Base-by-base conservation (phyloP, 495 filamentous ascomycete species). In the Talaromyces thailandensis region DNA sequence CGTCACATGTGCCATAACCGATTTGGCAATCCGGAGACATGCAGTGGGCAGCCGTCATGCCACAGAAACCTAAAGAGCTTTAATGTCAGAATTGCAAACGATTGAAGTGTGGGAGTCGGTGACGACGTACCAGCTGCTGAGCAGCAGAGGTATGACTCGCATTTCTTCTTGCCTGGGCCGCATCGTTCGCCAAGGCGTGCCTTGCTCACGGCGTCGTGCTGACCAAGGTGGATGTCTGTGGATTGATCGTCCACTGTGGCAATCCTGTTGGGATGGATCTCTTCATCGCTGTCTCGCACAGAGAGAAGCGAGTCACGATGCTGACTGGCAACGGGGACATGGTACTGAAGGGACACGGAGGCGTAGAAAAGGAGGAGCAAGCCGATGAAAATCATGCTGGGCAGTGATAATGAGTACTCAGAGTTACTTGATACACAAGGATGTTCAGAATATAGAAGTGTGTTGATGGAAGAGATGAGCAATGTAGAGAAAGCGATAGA, bases 1-100 rank as follows among this genome's bases (percentile, higher is more conserved):
- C 85, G 71, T 93, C 89, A 66, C 89, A 92, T 21, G 64, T 75
- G 28, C 86, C 88, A 64, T 83, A 93, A 63, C 84, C 78, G 32
- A 88, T 75, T 64, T 86, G 86, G 67, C 89, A 92, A 62, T 87
- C 85, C 3, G 89, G 89, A 31, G 88, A 82, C 18, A 69, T 68
- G 69, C 89, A 93, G 68, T 89, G 88, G 11, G 80, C 82, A 61
- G 65, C 69, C 2, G 80, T 80, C 9, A 69, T 78, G 9, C 89
- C 89, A 66, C 88, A 91, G 68, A 82, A 79, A 72, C 79, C 75
- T 77, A 50, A 29, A 26, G 2, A 29, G 9, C 56, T 23, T 45
- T 73, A 40, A 24, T 32, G 28, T 56, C 37, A 14, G 18, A 23
- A 12, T 48, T 26, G 24, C 32, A 26, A 50, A 53, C 40, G 26